These are phyloP conservation scores for Fraxinus floribunda DNA, from an alignment of 305 asterid species.

Conservation along the genomic window DNA sequence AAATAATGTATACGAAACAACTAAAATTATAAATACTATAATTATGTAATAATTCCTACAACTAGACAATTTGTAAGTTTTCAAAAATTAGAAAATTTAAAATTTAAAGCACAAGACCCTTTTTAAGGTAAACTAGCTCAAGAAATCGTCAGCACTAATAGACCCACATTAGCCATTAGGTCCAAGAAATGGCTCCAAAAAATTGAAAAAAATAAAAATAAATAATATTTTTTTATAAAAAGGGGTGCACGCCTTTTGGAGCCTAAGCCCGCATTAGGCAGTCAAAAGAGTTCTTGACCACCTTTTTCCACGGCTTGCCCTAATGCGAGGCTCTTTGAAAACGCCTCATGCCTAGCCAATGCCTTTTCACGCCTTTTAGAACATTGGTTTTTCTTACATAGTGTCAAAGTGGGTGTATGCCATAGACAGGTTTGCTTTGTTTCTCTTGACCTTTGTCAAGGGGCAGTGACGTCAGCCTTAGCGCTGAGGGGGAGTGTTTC, in stretches of 20 bases:
- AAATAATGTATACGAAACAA: background rate
- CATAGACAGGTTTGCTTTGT: background rate
- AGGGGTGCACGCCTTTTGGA: background rate
- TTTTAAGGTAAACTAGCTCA: background rate
- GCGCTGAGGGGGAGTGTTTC: background rate
- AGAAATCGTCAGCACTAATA: background rate
- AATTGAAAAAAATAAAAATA: no score
- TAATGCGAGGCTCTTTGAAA: background rate
- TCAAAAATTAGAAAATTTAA: background rate
- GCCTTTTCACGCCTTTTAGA: background rate
- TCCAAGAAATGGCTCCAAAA: background rate
- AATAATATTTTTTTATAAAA: no score
- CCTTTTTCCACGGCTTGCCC: background rate
- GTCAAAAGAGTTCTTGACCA: background rate
- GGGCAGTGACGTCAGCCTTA: no score
- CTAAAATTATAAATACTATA: background rate
- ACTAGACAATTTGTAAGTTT: background rate
- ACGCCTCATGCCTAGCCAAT: background rate
- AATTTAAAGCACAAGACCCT: background rate
- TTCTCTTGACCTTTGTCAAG: background rate
- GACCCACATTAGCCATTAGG: background rate
- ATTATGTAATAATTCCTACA: background rate
- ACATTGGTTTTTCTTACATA: background rate
- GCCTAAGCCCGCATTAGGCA: background rate
- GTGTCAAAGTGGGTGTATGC: background rate